Base-by-base conservation (phyloP, 2,329 filamentous ascomycete species). In the Xylaria sp. region DNA sequence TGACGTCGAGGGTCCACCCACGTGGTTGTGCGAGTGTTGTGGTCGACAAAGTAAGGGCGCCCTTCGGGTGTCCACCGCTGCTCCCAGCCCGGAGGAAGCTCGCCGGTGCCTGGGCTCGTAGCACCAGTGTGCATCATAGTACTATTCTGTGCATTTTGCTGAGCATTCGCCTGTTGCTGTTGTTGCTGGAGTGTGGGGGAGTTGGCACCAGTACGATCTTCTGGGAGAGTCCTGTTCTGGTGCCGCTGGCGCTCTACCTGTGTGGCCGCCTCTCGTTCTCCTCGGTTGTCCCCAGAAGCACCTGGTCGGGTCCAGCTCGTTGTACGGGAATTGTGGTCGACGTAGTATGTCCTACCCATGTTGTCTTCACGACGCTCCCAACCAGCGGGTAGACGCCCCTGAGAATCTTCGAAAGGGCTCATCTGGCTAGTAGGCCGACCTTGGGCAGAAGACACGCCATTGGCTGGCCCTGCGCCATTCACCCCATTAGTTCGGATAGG, bases 361-460 rank as follows among this genome's bases (percentile, higher is more conserved):
- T 98, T 96, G 79, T 99, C 96, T 80, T 98, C 95, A 65, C 96
- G 90, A 65, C 96, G 90, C 82, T 99, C 96, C 95, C 96, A 99
- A 40, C 96, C 96, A 60, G 92, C 90, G 40, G 96, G 96, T 63
- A 99, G 82, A 74, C 95, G 91, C 66, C 96, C 96, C 78, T 98
- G 94, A n/a, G 91, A 90, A 81, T 99, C 96, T 82, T 98, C 95
- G 73, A 99, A 99, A 0, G 95, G 94, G 76, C 94, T 98, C 78
- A 97, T 89, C 62, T 88, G 89, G 54, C 85, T 85, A 53, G 81
- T 83, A 32, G 83, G 81, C 68, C 83, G 82, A 29, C 80, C 71
- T 32, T 81, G 80, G 51, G 79, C 69, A 32, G 79, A 71, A 79
- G 63, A 77, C 73, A 79, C 80, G 58, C 81, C 76, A 75, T 82